phyloP scores from a whole-genome alignment of 257 asterid species.

The Datura wrightii region DNA sequence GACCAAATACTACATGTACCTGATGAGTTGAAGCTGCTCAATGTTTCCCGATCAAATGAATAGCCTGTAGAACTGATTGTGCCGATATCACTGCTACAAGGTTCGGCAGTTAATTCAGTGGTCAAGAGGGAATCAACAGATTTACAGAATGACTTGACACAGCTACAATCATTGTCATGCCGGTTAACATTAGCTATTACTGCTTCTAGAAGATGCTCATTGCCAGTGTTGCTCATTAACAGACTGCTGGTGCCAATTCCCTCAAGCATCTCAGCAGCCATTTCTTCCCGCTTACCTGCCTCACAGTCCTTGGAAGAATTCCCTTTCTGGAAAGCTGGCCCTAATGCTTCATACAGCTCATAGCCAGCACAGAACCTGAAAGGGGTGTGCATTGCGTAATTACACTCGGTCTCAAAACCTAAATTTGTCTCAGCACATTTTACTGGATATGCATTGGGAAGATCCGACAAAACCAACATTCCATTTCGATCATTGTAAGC shows the following conservation, averaged over 20 bases:
- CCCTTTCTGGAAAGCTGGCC: constrained; percentile 68
- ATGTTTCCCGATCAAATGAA: constrained; percentile 66
- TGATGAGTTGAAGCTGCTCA: constrained; percentile 73
- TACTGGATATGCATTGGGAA: constrained; percentile 41
- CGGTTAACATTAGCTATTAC: constrained; percentile 76
- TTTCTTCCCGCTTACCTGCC: constrained; percentile 47
- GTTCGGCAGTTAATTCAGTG: constrained; percentile 58
- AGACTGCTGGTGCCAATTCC: constrained; percentile 59
- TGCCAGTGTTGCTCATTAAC: constrained; percentile 59
- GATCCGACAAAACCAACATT: constrained; percentile 37
- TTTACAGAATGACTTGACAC: constrained; percentile 51
- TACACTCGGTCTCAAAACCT: constrained; percentile 36
- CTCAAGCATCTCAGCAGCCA: constrained; percentile 67
- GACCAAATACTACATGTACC: constrained; percentile 56
- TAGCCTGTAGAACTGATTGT: constrained; percentile 71
- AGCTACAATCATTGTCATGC: constrained; percentile 47
- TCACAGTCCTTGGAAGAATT: constrained; percentile 48
- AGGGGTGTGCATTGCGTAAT: constrained; percentile 48
- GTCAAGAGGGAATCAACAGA: constrained; percentile 56
- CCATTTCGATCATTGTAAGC: constrained; percentile 42
- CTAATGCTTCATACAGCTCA: constrained; percentile 89
- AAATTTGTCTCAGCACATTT: constrained; percentile 45
- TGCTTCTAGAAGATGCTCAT: constrained; percentile 82
- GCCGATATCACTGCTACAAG: constrained; percentile 65
- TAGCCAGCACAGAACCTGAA: constrained; percentile 71